These are phyloP conservation scores for Macaranga tanarius DNA, from an alignment of 441 rosid species.

Conservation along the genomic window DNA sequence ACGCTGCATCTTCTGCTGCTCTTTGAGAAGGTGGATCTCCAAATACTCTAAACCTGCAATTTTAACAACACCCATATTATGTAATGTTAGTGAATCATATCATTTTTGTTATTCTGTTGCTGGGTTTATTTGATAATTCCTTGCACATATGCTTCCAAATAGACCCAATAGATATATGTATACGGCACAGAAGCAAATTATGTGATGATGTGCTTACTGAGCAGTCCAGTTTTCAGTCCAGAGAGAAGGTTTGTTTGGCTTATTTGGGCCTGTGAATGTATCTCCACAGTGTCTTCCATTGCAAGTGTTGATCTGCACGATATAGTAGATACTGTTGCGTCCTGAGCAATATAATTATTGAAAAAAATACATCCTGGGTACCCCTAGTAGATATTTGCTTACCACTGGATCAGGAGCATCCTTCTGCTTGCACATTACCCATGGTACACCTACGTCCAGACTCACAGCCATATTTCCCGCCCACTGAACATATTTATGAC, in stretches of 20 bases:
- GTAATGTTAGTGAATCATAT: too few relatives aligned
- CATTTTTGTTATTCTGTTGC: background rate
- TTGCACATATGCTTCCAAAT: too few relatives aligned
- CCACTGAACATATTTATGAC: conserved; percentile 75
- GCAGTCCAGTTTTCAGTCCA: conserved; percentile 99
- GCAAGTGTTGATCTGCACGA: conserved; percentile 73
- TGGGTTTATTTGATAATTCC: too few relatives aligned
- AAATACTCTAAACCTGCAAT: conserved; percentile 68
- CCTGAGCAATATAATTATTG: background rate
- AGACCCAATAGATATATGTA: too few relatives aligned
- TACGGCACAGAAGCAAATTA: too few relatives aligned
- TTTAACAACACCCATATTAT: background rate
- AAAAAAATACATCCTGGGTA: background rate
- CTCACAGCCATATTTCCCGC: conserved; percentile 63
- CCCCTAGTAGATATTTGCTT: conserved; percentile 9
- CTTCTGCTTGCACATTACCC: conserved; percentile 96
- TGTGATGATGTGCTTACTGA: conserved; percentile 47
- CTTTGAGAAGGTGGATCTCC: conserved; percentile 92
- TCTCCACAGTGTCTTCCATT: conserved; percentile 97
- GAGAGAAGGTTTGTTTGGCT: conserved; percentile 60
- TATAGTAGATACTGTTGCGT: background rate
- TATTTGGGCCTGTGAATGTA: conserved; percentile 81
- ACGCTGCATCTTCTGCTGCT: conserved; percentile 77
- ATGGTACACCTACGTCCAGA: conserved; percentile 62
- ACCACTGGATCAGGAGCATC: conserved; percentile 90